Percentiles rank a stretch among this genome's conserved stretches.
Evolutionary conservation across 345 rosid species (phyloP).

Genomic region (Eucalyptus cloeziana): DNA sequence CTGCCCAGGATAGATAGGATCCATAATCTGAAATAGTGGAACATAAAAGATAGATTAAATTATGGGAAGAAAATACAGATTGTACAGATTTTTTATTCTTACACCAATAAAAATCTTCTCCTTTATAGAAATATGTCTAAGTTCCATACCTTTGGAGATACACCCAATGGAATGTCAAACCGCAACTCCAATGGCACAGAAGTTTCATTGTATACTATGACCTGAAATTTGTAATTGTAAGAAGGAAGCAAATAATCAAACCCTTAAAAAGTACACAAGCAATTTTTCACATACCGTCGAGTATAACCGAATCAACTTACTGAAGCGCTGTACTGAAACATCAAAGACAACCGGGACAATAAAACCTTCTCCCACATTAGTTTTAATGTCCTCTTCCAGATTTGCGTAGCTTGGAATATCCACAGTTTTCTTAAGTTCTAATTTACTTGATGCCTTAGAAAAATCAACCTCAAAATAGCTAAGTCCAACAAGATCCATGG

Average conservation of each 20-base stretch:
- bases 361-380: constrained; percentile 34
- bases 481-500: constrained; percentile 88
- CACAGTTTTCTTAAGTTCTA: constrained; percentile 1
- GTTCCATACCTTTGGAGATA: constrained; percentile 73
- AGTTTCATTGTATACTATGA: constrained; percentile 63
- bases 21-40: constrained; percentile 50
- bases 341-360: constrained; percentile 84
- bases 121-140: background rate
- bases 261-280: background rate
- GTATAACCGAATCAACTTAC: constrained; percentile 79
- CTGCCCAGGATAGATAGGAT: constrained; percentile 85
- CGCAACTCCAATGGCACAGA: constrained; percentile 77
- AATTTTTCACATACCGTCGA: constrained; percentile 58
- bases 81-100: background rate
- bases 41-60: background rate
- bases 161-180: constrained; percentile 91
- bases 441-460: constrained; percentile 33
- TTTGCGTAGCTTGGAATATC: constrained; percentile 11
- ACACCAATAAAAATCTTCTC: background rate
- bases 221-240: constrained; percentile 36
- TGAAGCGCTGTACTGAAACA: constrained; percentile 76
- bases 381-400: constrained; percentile 21
- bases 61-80: background rate
- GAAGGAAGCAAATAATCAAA: background rate
- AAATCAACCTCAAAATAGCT: constrained; percentile 84